Conservation (phyloP, 2,329 filamentous ascomycete species). For the Colletotrichum filicis region DNA sequence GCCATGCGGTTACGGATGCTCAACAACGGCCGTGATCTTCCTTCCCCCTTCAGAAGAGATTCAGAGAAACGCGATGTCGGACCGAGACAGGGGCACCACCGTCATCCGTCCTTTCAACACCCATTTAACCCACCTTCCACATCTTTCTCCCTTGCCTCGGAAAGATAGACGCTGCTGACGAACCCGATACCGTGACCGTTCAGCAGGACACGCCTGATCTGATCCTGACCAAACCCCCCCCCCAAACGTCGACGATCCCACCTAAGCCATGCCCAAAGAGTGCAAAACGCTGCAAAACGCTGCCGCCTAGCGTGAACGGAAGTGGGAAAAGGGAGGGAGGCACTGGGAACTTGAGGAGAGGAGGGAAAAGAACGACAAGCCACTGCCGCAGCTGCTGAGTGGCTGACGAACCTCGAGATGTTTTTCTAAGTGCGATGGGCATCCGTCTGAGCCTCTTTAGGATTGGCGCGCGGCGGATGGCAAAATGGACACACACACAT, state of each 20-base stretch:
- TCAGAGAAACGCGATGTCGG: background rate
- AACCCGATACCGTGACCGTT: background rate
- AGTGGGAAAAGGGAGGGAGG: background rate
- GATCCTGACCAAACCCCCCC: background rate
- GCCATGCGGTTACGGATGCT: background rate
- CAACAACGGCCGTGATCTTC: background rate
- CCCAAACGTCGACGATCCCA: background rate
- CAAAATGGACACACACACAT: background rate
- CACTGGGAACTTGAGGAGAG: background rate
- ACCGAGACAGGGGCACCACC: constrained; percentile 16
- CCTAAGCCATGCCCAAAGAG: background rate
- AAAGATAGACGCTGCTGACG: background rate
- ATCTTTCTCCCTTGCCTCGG: background rate
- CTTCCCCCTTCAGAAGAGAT: background rate
- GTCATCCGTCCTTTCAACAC: background rate
- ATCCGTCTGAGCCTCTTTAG: constrained; percentile 10
- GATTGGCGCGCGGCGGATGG: constrained; percentile 20
- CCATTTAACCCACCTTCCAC: too few relatives aligned
- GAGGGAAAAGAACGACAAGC: constrained; percentile 6
- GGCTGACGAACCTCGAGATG: background rate
- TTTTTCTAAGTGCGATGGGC: background rate
- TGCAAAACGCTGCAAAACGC: background rate
- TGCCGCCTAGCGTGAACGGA: background rate
- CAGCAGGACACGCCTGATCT: background rate
- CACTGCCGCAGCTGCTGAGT: constrained; percentile 29